phyloP scores from a whole-genome alignment of 306 rosid genomes.

The Quercus aquifolioides region DNA sequence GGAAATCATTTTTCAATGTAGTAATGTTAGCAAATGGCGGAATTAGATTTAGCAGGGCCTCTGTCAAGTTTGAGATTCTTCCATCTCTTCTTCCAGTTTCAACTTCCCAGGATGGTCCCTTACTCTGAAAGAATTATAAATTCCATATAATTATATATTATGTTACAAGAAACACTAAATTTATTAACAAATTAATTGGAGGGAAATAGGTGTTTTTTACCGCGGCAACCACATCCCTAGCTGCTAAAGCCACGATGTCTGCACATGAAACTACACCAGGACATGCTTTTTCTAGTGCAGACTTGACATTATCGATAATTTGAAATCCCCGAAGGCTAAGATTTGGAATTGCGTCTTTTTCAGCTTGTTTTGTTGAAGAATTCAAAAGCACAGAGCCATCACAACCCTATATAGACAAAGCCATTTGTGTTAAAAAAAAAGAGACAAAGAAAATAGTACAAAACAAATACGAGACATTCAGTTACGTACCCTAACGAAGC shows the following conservation, averaged over 20 bases:
- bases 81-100: not conserved
- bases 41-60: not conserved
- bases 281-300: conserved; percentile 6
- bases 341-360: conserved; percentile 7
- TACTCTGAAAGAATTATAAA: not conserved
- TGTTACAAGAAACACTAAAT: not conserved
- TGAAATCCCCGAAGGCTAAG: not conserved
- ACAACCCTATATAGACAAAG: conserved; percentile 33
- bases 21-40: not conserved
- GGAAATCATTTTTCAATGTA: not conserved
- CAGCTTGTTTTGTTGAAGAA: conserved; percentile 22
- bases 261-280: conserved; percentile 56
- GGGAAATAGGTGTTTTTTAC: not conserved
- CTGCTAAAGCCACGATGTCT: conserved; percentile 34
- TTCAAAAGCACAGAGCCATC: conserved; percentile 43
- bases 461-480: not conserved
- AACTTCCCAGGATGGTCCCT: conserved; percentile 1
- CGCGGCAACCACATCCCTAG: conserved; percentile 31
- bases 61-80: not conserved
- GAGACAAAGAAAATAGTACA: not conserved
- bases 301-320: not conserved
- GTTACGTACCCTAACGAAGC: conserved; percentile 39
- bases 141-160: not conserved
- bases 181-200: not conserved
- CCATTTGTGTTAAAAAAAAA: not conserved